A percentile compares a stretch with the other conserved stretches of the same genome.
Conservation (phyloP, 106 monocot genomes). For the Ottelia alismoides region DNA sequence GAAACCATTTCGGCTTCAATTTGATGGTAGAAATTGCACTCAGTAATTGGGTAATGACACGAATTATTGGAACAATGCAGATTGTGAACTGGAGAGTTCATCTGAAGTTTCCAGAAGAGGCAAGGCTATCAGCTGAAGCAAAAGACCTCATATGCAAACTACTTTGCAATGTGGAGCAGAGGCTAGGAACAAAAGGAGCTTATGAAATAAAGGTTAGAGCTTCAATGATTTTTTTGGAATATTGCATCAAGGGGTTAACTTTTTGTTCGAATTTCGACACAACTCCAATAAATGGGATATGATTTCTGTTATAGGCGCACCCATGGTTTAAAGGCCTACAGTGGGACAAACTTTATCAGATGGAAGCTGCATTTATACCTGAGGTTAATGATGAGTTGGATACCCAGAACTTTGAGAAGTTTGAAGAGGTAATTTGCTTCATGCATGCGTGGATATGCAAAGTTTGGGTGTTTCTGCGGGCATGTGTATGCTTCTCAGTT, state of each 20-base stretch:
- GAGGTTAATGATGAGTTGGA: slow-evolving; percentile 86
- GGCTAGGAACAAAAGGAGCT: slow-evolving; percentile 90
- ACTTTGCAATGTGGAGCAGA: slow-evolving; percentile 87
- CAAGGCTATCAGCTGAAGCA: slow-evolving; percentile 89
- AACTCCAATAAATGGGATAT: too few species aligned
- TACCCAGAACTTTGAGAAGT: slow-evolving; percentile 97
- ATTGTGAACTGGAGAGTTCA: slow-evolving; percentile 98
- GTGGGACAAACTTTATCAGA: slow-evolving; percentile 84
- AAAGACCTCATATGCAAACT: slow-evolving; percentile 89
- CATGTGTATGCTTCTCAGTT: too few species aligned
- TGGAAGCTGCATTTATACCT: slow-evolving; percentile 93
- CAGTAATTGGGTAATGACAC: too few species aligned
- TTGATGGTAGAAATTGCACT: too few species aligned
- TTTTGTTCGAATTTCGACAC: too few species aligned
- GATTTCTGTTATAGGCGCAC: slow-evolving; percentile 46
- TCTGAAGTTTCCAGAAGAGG: slow-evolving; percentile 95
- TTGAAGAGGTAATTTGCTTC: slow-evolving; percentile 64
- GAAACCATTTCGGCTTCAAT: too few species aligned
- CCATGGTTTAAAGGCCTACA: slow-evolving; percentile 76
- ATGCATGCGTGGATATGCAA: too few species aligned
- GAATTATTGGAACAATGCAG: too few species aligned
- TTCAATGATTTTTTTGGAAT: too few species aligned
- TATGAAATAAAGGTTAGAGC: slow-evolving; percentile 85
- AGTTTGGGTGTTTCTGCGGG: too few species aligned
- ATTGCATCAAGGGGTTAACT: too few species aligned